phyloP scores from a whole-genome alignment of 108 stramenopile genomes.

The Fistulifera pelliculosa region DNA sequence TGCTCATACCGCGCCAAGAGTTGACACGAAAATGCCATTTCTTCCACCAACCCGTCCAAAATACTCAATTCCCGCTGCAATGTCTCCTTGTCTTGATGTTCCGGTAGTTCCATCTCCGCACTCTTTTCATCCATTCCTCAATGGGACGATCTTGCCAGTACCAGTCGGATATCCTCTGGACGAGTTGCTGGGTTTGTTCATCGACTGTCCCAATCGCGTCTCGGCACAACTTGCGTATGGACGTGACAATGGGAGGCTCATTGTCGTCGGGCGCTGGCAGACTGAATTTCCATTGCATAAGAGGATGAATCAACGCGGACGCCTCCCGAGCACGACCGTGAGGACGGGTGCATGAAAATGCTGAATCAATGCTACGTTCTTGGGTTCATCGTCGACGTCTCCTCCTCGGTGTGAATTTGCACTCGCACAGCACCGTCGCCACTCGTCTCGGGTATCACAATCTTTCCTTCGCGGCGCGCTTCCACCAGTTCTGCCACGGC shows the following conservation, averaged over 20 bases:
- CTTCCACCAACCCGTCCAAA: slow-evolving; percentile 61
- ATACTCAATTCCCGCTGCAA: slow-evolving; percentile 7
- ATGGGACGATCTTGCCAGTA: slow-evolving; percentile 43
- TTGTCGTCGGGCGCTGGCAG: slow-evolving; percentile 18
- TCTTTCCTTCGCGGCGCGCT: slow-evolving; percentile 5
- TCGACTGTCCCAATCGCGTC: slow-evolving; percentile 46
- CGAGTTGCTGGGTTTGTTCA: slow-evolving; percentile 54
- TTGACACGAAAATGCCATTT: slow-evolving; percentile 76
- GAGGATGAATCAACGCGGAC: slow-evolving; percentile 64
- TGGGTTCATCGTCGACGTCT: too few species aligned
- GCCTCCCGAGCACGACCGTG: slow-evolving; percentile 70
- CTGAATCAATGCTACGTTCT: slow-evolving; percentile 15
- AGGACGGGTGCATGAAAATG: slow-evolving; percentile 46
- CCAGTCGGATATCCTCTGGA: slow-evolving; percentile 58
- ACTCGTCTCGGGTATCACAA: too few species aligned
- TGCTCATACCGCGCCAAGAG: slow-evolving; percentile 53
- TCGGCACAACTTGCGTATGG: slow-evolving; percentile 31
- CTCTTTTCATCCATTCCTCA: slow-evolving; percentile 36
- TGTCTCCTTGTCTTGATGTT: neutral
- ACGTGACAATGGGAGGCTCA: slow-evolving; percentile 1
- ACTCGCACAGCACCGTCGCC: too few species aligned
- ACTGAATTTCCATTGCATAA: slow-evolving; percentile 58
- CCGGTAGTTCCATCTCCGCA: too few species aligned
- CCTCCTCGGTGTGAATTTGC: too few species aligned
- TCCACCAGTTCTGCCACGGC: slow-evolving; percentile 43